These are phyloP conservation scores for Aspergillus vadensis DNA, from an alignment of 2,329 filamentous ascomycete genomes.

Conservation along the genomic window DNA sequence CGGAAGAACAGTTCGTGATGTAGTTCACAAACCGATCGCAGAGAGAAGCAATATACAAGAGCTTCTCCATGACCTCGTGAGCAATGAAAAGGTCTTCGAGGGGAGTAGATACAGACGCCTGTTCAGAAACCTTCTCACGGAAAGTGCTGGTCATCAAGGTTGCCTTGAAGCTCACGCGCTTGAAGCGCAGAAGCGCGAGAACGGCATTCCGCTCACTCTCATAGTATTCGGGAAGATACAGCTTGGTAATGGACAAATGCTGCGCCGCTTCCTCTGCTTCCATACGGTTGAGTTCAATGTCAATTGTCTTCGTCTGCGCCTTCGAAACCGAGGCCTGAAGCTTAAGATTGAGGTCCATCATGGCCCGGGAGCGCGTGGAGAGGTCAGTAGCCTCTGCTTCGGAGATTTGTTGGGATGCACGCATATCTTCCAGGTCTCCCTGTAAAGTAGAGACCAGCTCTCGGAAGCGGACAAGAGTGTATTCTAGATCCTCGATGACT, in stretches of 20 bases:
- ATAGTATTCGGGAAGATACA: conserved; percentile 85
- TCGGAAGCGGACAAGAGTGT: conserved; percentile 83
- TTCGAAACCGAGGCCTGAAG: conserved; percentile 87
- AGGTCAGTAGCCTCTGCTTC: conserved; percentile 92
- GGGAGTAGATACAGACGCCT: conserved; percentile 64
- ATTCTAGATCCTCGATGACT: conserved; percentile 81
- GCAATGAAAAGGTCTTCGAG: conserved; percentile 77
- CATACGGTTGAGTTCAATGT: conserved; percentile 81
- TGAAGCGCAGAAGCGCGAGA: conserved; percentile 84
- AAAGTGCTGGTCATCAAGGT: conserved; percentile 75
- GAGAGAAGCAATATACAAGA: conserved; percentile 80
- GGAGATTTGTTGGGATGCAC: conserved; percentile 86
- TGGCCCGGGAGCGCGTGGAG: conserved; percentile 81
- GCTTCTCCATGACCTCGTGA: conserved; percentile 80
- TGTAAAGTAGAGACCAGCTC: conserved; percentile 86
- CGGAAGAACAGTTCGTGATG: conserved; percentile 74
- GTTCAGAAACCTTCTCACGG: conserved; percentile 72
- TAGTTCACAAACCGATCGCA: conserved; percentile 81
- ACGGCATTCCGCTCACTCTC: conserved; percentile 80
- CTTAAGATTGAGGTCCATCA: conserved; percentile 96
- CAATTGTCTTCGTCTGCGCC: conserved; percentile 91
- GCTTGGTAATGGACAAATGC: conserved; percentile 82
- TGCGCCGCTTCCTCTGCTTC: conserved; percentile 87
- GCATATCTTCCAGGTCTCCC: conserved; percentile 85
- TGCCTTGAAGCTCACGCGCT: conserved; percentile 84